These are phyloP conservation scores for Gillenia trifoliata DNA, from an alignment of 306 rosid genomes.

Conservation along the genomic window DNA sequence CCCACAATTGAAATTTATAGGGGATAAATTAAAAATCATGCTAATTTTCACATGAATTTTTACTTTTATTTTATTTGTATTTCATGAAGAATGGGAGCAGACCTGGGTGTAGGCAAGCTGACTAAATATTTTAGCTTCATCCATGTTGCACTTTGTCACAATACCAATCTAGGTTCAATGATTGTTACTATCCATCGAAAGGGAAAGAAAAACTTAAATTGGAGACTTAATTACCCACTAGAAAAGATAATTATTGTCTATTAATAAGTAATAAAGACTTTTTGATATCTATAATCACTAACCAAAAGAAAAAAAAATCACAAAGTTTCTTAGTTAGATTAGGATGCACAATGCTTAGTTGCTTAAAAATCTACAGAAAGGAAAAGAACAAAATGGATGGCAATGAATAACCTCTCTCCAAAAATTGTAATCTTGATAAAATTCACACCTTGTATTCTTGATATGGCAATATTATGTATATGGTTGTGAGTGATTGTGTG, in stretches of 20 bases:
- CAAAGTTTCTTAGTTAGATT: too few relatives aligned
- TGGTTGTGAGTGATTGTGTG: not conserved
- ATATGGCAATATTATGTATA: not conserved
- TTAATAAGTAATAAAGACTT: not conserved
- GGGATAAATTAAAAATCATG: not conserved
- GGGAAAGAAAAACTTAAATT: not conserved
- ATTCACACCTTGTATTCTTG: slow-evolving; percentile 17
- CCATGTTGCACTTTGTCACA: not conserved
- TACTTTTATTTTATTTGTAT: too few relatives aligned
- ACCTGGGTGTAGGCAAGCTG: too few relatives aligned
- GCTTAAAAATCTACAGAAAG: too few relatives aligned
- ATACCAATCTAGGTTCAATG: not conserved
- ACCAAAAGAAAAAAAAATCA: too few relatives aligned
- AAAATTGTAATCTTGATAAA: not conserved
- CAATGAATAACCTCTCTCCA: too few relatives aligned
- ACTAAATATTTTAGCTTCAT: not conserved
- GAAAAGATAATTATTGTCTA: not conserved
- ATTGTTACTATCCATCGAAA: not conserved
- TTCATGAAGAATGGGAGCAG: not conserved
- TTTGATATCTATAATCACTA: not conserved
- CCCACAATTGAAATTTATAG: not conserved
- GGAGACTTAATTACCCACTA: not conserved
- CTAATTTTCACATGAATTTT: not conserved
- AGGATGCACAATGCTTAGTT: too few relatives aligned
- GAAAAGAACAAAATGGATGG: too few relatives aligned